These are phyloP conservation scores for Urostyla sp. DNA, from an alignment of 73 alveolate species.

Conservation along the genomic window DNA sequence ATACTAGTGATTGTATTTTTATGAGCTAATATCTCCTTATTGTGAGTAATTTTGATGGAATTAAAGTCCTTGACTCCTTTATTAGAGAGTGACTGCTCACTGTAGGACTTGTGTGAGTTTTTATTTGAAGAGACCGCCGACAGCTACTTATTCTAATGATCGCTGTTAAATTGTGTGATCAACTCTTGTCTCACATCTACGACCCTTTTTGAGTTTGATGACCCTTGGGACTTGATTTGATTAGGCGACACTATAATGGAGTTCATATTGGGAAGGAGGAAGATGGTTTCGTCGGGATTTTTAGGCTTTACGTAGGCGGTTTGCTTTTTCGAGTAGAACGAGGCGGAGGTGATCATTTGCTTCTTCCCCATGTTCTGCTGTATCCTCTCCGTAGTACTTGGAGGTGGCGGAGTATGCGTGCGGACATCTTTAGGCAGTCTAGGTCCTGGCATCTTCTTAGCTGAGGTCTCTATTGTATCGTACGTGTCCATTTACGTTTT, in stretches of 20 bases:
- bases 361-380: too few relatives aligned
- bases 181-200: neutral
- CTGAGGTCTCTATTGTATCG: too few relatives aligned
- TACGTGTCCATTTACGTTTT: too few relatives aligned
- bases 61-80: too few relatives aligned
- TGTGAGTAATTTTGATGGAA: too few relatives aligned
- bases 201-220: neutral
- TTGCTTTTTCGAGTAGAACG: constrained; percentile 8
- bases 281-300: constrained; percentile 18
- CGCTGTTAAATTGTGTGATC: constrained; percentile 13
- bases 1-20: constrained; percentile 27
- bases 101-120: too few relatives aligned
- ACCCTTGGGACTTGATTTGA: neutral
- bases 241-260: neutral
- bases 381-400: constrained; percentile 5
- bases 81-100: too few relatives aligned
- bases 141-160: neutral
- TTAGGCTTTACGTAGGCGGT: constrained; percentile 33
- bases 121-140: too few relatives aligned
- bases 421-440: too few relatives aligned
- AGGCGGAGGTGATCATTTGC: too few relatives aligned
- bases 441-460: too few relatives aligned
- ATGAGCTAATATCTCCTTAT: neutral
- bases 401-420: constrained; percentile 42
- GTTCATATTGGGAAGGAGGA: neutral